Conservation (phyloP, 768 basidiomycete genomes). For the Lyophyllum shimeji region DNA sequence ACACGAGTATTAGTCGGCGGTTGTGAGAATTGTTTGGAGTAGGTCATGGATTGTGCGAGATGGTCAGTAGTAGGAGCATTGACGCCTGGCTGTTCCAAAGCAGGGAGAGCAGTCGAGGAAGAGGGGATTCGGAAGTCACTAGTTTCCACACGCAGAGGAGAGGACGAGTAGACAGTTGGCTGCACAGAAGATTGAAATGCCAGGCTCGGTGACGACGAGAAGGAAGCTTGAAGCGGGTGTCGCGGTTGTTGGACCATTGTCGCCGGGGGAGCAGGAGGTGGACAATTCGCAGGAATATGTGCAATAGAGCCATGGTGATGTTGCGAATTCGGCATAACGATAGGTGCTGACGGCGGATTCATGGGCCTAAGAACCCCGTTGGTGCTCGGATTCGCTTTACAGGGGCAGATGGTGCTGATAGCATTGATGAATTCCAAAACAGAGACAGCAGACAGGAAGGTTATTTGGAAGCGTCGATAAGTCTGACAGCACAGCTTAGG, state of each 20-base stretch:
- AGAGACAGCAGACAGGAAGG: slow-evolving; percentile 50
- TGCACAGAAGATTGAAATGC: background rate
- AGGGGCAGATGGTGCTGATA: slow-evolving; percentile 71
- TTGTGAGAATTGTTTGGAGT: background rate
- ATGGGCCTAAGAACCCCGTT: slow-evolving; percentile 7
- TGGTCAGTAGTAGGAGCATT: background rate
- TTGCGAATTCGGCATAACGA: background rate
- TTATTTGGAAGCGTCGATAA: slow-evolving; percentile 77
- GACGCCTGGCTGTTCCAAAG: background rate
- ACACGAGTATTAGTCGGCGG: background rate
- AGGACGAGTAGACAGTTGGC: slow-evolving; percentile 8
- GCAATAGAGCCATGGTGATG: slow-evolving; percentile 8
- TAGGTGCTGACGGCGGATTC: slow-evolving; percentile 10
- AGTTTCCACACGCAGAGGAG: slow-evolving; percentile 4
- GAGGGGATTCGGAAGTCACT: background rate
- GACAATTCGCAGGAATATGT: slow-evolving; percentile 1
- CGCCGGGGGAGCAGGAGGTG: background rate
- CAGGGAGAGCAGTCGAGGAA: slow-evolving; percentile 1
- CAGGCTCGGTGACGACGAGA: slow-evolving; percentile 14
- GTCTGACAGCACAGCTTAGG: slow-evolving; percentile 35
- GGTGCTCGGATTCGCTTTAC: slow-evolving; percentile 54
- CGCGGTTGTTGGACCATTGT: background rate
- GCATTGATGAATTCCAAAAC: slow-evolving; percentile 59
- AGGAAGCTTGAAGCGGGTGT: background rate
- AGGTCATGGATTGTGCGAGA: background rate